Base-by-base conservation (phyloP, 805 yeast species). In the Lipomyces yamadae region DNA sequence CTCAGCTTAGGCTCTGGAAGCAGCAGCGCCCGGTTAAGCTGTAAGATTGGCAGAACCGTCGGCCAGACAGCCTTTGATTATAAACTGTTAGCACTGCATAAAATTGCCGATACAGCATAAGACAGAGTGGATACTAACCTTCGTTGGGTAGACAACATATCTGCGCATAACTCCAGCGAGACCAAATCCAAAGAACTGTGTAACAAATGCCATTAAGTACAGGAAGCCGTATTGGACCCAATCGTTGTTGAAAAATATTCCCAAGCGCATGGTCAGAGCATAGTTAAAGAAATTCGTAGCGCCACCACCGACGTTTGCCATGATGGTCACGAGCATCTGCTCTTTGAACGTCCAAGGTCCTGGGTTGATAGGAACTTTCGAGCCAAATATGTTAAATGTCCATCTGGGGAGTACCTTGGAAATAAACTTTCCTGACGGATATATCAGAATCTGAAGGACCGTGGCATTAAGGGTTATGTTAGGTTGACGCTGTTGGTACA, bases 341-440 rank as follows among this genome's bases (percentile, higher is more conserved):
- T 87, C 91, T 73, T 87, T 87, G 69, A 76, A 79, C 48, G 81
- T 78, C 87, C 88, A 87, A n/a, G 88, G 88, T 11, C 89, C 88
- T 4, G 89, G 88, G 72, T 85, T 86, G 65, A 86, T 74, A 71
- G 74, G 78, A 76, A 76, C 73, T 70, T 81, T 78, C 29, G 72
- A 78, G 56, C 85, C 82, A 8, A 63, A 54, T 5, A 88, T 88
- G 72, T 85, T 86, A 65, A 86, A 74, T 70, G 73, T 78, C 77
- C 77, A 79, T 63, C 81, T 81, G 30, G 88, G 88, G 35, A 84
- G 65, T 56, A 78, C 65, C 50, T 72, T 74, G 54, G 80, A 82
- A 76, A 81, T 78, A 2, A 81, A 67, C 60, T 78, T 75, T 64
- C 92, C 92, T 37, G 84, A 70, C 3, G 90, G 90, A 75, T 81